Evolutionary conservation across 345 rosid genomes (phyloP).

Genomic region (Pugionium dolabratum): DNA sequence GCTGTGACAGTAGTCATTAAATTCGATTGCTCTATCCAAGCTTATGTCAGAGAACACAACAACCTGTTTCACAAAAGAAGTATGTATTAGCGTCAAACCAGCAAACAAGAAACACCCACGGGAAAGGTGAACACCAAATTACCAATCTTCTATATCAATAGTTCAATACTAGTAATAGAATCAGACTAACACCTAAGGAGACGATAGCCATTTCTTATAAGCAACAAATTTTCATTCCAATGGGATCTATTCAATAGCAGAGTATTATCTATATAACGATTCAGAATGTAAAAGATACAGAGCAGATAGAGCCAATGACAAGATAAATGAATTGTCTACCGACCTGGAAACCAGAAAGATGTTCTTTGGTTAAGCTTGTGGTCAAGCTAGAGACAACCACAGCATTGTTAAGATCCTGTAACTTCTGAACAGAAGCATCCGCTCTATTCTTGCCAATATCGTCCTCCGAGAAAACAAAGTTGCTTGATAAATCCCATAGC

Average conservation of each 20-base stretch:
- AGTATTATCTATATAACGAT: background rate
- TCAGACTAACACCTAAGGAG: slow-evolving; percentile 7
- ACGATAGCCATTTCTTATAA: slow-evolving; percentile 5
- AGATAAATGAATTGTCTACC: slow-evolving; percentile 13
- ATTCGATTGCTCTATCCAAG: slow-evolving; percentile 74
- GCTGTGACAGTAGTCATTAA: slow-evolving; percentile 78
- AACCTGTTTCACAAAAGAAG: slow-evolving; percentile 55
- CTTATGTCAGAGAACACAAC: slow-evolving; percentile 86
- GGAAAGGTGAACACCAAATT: slow-evolving; percentile 6
- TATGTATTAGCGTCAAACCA: slow-evolving; percentile 19
- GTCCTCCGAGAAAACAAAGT: slow-evolving; percentile 77
- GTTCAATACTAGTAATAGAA: background rate
- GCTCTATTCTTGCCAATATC: slow-evolving; percentile 95
- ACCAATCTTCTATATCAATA: slow-evolving; percentile 10
- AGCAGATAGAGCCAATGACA: slow-evolving; percentile 16
- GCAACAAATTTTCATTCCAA: background rate
- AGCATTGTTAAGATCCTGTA: slow-evolving; percentile 95
- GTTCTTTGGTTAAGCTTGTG: slow-evolving; percentile 64
- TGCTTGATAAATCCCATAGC: slow-evolving; percentile 91
- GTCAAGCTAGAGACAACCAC: slow-evolving; percentile 75
- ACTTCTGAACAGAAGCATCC: slow-evolving; percentile 86
- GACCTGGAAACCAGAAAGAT: slow-evolving; percentile 89
- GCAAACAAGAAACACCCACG: slow-evolving; percentile 17
- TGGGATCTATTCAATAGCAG: background rate
- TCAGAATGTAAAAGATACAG: background rate